Evolutionary conservation across 2,329 filamentous ascomycete species (phyloP), one percentile per base, ranked within the genome.

Genomic region (Nemania abortiva): DNA sequence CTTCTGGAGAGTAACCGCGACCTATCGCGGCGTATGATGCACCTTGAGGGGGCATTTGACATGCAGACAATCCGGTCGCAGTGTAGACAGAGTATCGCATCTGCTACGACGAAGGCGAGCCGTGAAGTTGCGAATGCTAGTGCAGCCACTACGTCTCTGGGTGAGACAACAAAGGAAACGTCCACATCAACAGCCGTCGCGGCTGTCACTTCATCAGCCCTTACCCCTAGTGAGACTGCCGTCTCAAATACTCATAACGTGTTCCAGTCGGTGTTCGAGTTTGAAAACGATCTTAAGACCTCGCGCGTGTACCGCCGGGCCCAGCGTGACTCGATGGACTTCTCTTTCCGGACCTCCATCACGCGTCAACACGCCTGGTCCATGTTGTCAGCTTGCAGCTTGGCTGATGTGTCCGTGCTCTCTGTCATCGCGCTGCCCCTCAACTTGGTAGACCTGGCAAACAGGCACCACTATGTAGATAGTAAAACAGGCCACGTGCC

Each of bases 321-420:
- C n/a, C 39, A 37, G 39, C 61, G 61, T 50, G 61, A 56, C 15
- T 34, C 61, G 9, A 63, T 63, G 52, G 61, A 63, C 45, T 63
- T 56, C 39, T 63, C 61, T 13, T 63, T 56, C 27, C 39, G 52
- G 20, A 63, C 24, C 10, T 63, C 61, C 22, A 15, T 56, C n/a
- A 24, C 52, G 34, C 37, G 13, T 27, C 24, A 39, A n/a, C 52
- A 63, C n/a, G 61, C 37, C 24, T 63, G 61, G 61, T 63, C 61
- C 42, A 27, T 50, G 15, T 20, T 50, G 24, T 56, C 61, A 39
- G 27, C 22, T 15, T n/a, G n/a, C 29, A 63, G 52, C 18, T 27
- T 63, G 3, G 52, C 61, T 5, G 39, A 63, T 18, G n/a, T 63
- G 11, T 63, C 61, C 13, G 53, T 29, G 27, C 61, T 63, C 27